A percentile compares a stretch with the other conserved stretches of the same genome.
These are phyloP conservation scores for Cladophialophora exuberans DNA, from an alignment of 2,329 filamentous ascomycete genomes.

Conservation along the genomic window DNA sequence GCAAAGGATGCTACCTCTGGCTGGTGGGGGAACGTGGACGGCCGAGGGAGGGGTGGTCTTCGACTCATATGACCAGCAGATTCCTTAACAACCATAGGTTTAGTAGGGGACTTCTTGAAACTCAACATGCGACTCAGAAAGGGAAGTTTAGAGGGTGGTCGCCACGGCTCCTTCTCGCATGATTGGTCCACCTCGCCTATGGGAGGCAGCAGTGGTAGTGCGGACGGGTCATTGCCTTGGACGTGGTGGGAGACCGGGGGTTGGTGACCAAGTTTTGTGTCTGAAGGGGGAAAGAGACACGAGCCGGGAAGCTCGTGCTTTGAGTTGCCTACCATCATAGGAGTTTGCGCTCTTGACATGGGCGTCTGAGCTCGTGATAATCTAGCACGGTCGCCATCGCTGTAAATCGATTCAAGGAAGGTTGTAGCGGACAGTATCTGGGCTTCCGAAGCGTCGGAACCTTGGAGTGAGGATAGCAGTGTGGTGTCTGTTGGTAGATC, in stretches of 20 bases:
- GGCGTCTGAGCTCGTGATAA: conserved; percentile 71
- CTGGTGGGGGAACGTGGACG: conserved; percentile 70
- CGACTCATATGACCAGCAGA: conserved; percentile 56
- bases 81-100: conserved; percentile 54
- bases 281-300: conserved; percentile 21
- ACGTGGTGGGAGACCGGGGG: conserved; percentile 14
- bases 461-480: conserved; percentile 72
- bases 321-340: conserved; percentile 47
- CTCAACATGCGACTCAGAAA: conserved; percentile 34
- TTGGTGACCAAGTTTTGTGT: background rate
- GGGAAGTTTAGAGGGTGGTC: conserved; percentile 37
- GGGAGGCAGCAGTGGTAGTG: conserved; percentile 8
- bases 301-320: conserved; percentile 38
- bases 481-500: conserved; percentile 56
- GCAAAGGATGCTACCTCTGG: conserved; percentile 75
- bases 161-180: conserved; percentile 26
- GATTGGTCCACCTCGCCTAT: conserved; percentile 5
- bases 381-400: conserved; percentile 62
- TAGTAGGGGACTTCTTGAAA: conserved; percentile 35
- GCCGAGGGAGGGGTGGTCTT: conserved; percentile 66
- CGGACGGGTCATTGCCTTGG: conserved; percentile 1
- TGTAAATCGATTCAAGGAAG: conserved; percentile 79
- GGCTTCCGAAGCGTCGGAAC: conserved; percentile 80
- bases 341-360: conserved; percentile 55
- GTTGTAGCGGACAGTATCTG: conserved; percentile 71